A percentile compares a stretch with the other conserved stretches of the same genome.
Evolutionary conservation across 2,329 filamentous ascomycete genomes (phyloP).

Genomic region (Thelonectria rubi): DNA sequence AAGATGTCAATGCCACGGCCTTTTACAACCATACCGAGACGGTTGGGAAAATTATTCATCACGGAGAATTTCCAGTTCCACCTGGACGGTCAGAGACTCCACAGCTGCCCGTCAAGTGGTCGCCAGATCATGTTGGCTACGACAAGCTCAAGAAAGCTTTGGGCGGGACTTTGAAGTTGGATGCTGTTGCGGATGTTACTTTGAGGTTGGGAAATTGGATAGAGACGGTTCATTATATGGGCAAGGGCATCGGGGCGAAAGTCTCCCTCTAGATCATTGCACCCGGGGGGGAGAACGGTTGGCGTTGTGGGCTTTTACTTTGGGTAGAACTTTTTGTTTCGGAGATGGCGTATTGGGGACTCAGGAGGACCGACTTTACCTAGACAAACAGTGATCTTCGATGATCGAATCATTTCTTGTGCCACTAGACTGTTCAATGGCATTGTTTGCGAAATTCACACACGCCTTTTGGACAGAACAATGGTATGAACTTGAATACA

Average conservation of each 20-base stretch:
- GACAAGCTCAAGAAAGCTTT: slow-evolving; percentile 82
- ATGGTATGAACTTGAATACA: too few species aligned
- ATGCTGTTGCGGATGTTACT: slow-evolving; percentile 79
- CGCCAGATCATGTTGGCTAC: slow-evolving; percentile 79
- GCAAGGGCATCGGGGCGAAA: slow-evolving; percentile 74
- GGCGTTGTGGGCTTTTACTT: slow-evolving; percentile 19
- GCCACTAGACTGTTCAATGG: not conserved
- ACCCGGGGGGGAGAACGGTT: slow-evolving; percentile 2
- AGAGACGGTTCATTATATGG: slow-evolving; percentile 75
- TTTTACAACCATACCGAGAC: slow-evolving; percentile 83
- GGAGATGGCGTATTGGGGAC: slow-evolving; percentile 8
- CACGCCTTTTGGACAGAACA: too few species aligned
- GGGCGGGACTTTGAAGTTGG: slow-evolving; percentile 80
- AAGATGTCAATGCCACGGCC: slow-evolving; percentile 83
- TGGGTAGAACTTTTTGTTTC: slow-evolving; percentile 2
- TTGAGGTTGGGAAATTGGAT: slow-evolving; percentile 79
- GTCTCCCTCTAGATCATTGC: slow-evolving; percentile 43
- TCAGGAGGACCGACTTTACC: not conserved
- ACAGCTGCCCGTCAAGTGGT: slow-evolving; percentile 83
- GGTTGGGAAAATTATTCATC: slow-evolving; percentile 80
- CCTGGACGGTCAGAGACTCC: slow-evolving; percentile 79
- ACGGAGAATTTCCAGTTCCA: slow-evolving; percentile 78
- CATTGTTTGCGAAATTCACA: not conserved
- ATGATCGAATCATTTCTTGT: not conserved
- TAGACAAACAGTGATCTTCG: slow-evolving; percentile 4